Base-by-base conservation (phyloP, 352 stramenopile genomes). In the Globisporangium cystogenes region DNA sequence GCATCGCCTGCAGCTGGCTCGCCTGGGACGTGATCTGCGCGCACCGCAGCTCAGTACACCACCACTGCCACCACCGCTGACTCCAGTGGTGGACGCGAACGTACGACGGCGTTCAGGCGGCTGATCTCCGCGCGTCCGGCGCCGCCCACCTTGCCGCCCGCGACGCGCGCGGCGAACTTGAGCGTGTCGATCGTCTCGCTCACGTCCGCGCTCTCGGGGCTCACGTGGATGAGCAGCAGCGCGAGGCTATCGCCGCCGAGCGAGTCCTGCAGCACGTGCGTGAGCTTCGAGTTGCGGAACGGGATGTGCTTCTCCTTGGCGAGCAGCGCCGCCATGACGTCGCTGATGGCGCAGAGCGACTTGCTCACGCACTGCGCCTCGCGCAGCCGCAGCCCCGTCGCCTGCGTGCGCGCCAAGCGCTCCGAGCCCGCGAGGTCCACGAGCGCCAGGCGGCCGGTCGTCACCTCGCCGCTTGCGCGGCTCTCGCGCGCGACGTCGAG, bases 201-300 rank as follows among this genome's bases (percentile, higher is more conserved):
- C 16, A 82, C 73, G 37, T 92, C 74, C 1, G 39, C 40, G 27
- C 60, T 67, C 26, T 35, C 65, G 0, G 81, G 68, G 27, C 70
- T 86, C 37, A 92, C 74, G 37, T 92, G 82, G 2, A 90, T 70
- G 3, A 92, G 51, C 50, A 92, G 53, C 23, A 92, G 53, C 37
- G 71, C 74, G 23, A 71, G 68, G 46, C 64, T 81, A 26, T 70
- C 52, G 2, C 61, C 67, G 10, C 73, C 72, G 12, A 92, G 53
- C 27, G 78, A 87, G 41, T 92, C 80, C 51, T 93, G 84, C 27
- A 95, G 63, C 55, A 95, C 54, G 55, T 92, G 79, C 20, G 85
- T 95, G 23, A 95, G 72, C 63, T 95, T 95, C 12, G 80, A 87
- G 51, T 95, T 93, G 14, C 85, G 70, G 51, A 85, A 95, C 45